Conservation (phyloP, 1,284 basidiomycete species). For the Agroathelia rolfsii region DNA sequence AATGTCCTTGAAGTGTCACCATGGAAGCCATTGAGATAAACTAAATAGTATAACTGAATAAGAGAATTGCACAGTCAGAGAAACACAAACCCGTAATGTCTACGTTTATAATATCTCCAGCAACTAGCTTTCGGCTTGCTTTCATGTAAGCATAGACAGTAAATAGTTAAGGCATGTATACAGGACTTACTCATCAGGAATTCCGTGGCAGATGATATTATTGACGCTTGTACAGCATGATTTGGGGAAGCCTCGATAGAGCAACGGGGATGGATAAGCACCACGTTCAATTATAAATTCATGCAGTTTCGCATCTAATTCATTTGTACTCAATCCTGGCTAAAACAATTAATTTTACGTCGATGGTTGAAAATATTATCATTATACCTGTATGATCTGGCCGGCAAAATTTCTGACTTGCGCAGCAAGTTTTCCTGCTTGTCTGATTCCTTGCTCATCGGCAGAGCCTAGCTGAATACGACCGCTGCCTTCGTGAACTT, state of each 20-base stretch:
- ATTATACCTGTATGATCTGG: conserved; percentile 42
- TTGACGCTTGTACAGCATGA: conserved; percentile 87
- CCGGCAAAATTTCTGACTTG: conserved; percentile 50
- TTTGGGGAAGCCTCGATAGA: conserved; percentile 74
- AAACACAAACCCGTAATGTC: too few species aligned
- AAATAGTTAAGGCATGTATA: conserved; percentile 3
- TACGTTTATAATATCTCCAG: conserved; percentile 79
- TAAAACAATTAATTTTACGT: conserved; percentile 18
- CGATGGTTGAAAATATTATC: conserved; percentile 1
- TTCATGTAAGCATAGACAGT: not conserved
- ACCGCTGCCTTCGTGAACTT: conserved; percentile 22
- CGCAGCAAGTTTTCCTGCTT: conserved; percentile 53
- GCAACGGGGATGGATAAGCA: conserved; percentile 87
- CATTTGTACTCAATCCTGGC: conserved; percentile 69
- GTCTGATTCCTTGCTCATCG: conserved; percentile 48
- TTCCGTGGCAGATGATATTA: conserved; percentile 79
- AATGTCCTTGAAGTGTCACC: conserved; percentile 83
- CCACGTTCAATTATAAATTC: conserved; percentile 53
- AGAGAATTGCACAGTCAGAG: too few species aligned
- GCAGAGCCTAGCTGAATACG: conserved; percentile 46
- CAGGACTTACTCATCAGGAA: conserved; percentile 66
- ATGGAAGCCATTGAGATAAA: conserved; percentile 72
- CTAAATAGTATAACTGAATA: too few species aligned
- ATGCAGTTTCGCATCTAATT: conserved; percentile 64
- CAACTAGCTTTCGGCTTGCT: conserved; percentile 61